Evolutionary conservation across 2,329 filamentous ascomycete species (phyloP).

Genomic region (Beauveria asiatica): DNA sequence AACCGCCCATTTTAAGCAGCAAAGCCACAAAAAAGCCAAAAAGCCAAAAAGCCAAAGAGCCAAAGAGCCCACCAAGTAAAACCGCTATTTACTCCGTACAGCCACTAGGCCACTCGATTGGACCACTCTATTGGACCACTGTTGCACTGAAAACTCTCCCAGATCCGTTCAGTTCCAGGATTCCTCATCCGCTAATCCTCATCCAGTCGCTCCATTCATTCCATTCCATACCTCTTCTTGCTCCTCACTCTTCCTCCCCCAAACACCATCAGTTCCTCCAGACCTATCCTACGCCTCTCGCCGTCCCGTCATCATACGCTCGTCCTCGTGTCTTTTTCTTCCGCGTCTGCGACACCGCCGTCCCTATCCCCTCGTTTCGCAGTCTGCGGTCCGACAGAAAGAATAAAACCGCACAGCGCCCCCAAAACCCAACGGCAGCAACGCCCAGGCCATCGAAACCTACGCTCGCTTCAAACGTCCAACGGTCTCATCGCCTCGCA

Average conservation of each 20-base stretch:
- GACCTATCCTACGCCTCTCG: background rate
- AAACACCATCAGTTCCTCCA: background rate
- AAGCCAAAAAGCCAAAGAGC: no score
- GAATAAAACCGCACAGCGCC: conserved; percentile 1
- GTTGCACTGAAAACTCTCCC: background rate
- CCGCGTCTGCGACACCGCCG: background rate
- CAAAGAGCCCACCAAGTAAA: no score
- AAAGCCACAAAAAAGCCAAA: background rate
- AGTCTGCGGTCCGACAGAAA: background rate
- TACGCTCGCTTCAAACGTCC: background rate
- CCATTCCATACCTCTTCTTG: background rate
- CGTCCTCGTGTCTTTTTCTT: background rate
- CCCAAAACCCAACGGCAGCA: background rate
- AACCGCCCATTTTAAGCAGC: background rate
- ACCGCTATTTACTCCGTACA: background rate
- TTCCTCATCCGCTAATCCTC: conserved; percentile 6
- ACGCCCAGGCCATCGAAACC: background rate
- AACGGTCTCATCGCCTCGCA: background rate
- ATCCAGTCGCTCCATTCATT: background rate
- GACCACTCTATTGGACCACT: no score
- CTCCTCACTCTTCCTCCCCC: background rate
- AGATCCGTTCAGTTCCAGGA: background rate
- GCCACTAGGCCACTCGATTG: background rate
- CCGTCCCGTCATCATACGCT: background rate
- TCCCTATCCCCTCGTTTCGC: background rate